Base-by-base conservation (phyloP, 805 yeast genomes). In the Wickerhamiella musiphila region DNA sequence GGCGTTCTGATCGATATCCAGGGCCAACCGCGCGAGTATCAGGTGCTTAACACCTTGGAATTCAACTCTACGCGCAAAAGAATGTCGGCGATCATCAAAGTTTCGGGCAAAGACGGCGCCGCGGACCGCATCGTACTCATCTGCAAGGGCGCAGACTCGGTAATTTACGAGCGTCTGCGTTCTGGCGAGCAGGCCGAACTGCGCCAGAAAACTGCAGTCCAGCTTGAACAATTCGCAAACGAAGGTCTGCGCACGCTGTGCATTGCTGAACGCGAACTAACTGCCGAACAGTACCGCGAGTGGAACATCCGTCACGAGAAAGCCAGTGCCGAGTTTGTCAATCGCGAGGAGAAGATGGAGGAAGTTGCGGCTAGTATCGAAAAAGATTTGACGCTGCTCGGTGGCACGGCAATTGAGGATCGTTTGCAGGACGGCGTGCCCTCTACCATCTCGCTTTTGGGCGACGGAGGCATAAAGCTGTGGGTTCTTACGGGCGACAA, bases 401-500 rank as follows among this genome's bases (percentile, higher is more conserved):
- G 92, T 12, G 83, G 84, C 12, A 78, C 92, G 14, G 92, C 86
- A 6, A 78, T 78, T 46, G 92, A 78, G 48, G 92, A 78, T 48
- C 56, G 79, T 36, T 60, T 78, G 25, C 92, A 78, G 52, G 74
- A 72, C 33, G 86, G 86, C 38, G 92, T 78, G 11, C 86, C 90
- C 1, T 71, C 70, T 35, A 61, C 86, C 1, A 78, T 78, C 44
- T 70, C 74, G 10, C 53, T 73, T 29, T 61, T 78, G 31, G 70
- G 71, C 7, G 62, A 66, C 26, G 92, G 84, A 1, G 92, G 92
- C 26, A 71, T 78, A 42, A 78, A 78, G 53, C 60, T 78, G 23
- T 78, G 92, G 92, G 90, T 78, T 30, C 58, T 78, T 18, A 78
- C 92, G 9, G 92, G 92, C 42, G 92, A 78, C 54, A 72, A 75